A percentile compares a stretch with the other conserved stretches of the same genome.
These are phyloP conservation scores for Trypanosoma grayi DNA, from an alignment of 208 protist genomes.

Conservation along the genomic window DNA sequence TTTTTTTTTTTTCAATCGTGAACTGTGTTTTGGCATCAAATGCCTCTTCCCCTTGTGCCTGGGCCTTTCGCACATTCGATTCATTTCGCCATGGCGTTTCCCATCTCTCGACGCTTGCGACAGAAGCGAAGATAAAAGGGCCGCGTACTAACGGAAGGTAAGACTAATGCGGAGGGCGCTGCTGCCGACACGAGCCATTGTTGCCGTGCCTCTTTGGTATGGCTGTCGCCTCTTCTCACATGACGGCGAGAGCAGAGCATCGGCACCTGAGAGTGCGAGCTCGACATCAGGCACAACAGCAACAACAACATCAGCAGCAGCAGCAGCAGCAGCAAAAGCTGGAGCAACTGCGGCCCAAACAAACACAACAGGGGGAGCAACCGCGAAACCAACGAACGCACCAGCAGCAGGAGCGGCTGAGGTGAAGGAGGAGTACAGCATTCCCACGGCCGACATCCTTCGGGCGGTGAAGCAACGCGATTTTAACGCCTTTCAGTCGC, in stretches of 20 bases:
- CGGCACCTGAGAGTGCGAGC: too few relatives aligned
- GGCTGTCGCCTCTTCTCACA: not conserved
- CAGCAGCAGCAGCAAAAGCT: not conserved
- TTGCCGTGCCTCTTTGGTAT: slow-evolving; percentile 1
- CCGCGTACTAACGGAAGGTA: not conserved
- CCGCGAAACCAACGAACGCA: not conserved
- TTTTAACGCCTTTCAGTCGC: slow-evolving; percentile 56
- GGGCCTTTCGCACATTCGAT: too few relatives aligned
- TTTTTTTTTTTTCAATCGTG: too few relatives aligned
- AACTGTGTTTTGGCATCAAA: too few relatives aligned
- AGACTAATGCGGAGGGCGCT: slow-evolving; percentile 5
- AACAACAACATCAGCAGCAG: not conserved
- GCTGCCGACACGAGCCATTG: not conserved
- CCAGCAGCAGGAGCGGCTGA: not conserved
- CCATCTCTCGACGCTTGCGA: not conserved
- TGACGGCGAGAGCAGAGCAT: too few relatives aligned
- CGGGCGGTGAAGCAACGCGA: slow-evolving; percentile 57
- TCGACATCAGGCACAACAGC: not conserved
- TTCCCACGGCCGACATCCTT: slow-evolving; percentile 50
- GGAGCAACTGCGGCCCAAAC: not conserved
- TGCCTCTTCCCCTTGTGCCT: too few relatives aligned
- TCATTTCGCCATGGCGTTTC: too few relatives aligned
- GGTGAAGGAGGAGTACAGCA: slow-evolving; percentile 25
- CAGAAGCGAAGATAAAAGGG: not conserved
- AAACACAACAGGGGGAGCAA: not conserved